Evolutionary conservation across 176 grass and related monocot species (phyloP).

Genomic region (Ananas comosus): DNA sequence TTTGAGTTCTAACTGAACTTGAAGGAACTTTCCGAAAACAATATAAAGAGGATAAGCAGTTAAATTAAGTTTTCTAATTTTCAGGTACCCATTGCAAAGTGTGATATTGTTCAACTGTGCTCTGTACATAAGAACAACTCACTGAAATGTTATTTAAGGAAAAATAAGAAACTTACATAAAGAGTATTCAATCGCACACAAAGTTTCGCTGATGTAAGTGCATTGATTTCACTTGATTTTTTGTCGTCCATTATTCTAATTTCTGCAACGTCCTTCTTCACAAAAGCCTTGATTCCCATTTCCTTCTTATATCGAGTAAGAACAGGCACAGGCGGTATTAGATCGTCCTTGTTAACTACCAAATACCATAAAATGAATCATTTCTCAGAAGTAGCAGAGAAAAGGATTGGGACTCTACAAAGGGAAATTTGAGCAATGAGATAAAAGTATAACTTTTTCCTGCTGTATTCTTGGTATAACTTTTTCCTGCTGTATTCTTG

Average conservation of each 20-base stretch:
- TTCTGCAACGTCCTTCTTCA: constrained; percentile 70
- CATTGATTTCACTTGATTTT: constrained; percentile 72
- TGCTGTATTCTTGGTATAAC: not conserved
- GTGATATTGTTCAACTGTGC: too few relatives aligned
- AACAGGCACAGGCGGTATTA: constrained; percentile 83
- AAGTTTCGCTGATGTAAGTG: constrained; percentile 65
- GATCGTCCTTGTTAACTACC: constrained; percentile 86
- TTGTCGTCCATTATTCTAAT: constrained; percentile 59
- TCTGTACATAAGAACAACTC: not conserved
- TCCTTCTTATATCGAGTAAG: constrained; percentile 95
- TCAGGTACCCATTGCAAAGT: too few relatives aligned
- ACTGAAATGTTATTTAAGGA: constrained; percentile 13
- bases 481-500: not conserved
- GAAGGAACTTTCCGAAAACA: too few relatives aligned
- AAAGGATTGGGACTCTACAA: constrained; percentile 10
- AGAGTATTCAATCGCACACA: constrained; percentile 96
- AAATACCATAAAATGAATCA: constrained; percentile 10
- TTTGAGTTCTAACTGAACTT: too few relatives aligned
- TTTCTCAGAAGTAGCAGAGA: constrained; percentile 8
- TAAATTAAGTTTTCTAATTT: too few relatives aligned
- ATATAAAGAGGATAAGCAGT: too few relatives aligned
- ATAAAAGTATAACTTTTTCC: not conserved
- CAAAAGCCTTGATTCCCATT: constrained; percentile 84
- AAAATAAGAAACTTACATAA: constrained; percentile 62
- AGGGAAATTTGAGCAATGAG: not conserved